Conservation (phyloP, 1,139 yeast species). For the Kodamaea anthophila region DNA sequence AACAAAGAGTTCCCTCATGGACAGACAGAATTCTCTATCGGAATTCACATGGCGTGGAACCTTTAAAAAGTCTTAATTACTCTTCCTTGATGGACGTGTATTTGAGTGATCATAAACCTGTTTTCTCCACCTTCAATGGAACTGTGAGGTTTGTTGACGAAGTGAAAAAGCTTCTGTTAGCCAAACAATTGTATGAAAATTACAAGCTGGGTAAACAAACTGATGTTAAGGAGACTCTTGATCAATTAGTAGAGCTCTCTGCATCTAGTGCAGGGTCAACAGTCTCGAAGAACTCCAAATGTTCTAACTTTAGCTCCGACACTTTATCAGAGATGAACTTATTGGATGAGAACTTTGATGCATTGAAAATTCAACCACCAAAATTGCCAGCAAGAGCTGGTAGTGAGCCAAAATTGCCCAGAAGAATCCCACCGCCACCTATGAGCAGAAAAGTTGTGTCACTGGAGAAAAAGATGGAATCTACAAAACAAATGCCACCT, state of each 20-base stretch:
- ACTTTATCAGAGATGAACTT: constrained; percentile 35
- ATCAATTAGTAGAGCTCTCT: constrained; percentile 15
- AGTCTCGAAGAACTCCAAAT: constrained; percentile 11
- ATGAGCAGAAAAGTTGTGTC: constrained; percentile 16
- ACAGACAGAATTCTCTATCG: constrained; percentile 77
- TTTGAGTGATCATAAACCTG: constrained; percentile 89
- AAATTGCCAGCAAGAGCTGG: constrained; percentile 17
- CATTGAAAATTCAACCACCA: constrained; percentile 15
- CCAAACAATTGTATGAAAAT: constrained; percentile 26
- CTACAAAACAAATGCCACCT: constrained; percentile 12
- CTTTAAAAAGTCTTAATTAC: constrained; percentile 52
- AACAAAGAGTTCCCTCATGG: constrained; percentile 94
- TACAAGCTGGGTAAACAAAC: constrained; percentile 19
- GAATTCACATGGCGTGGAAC: constrained; percentile 30
- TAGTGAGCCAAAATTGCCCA: constrained; percentile 15
- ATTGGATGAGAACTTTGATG: constrained; percentile 22
- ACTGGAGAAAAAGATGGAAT: constrained; percentile 2
- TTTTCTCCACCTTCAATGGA: constrained; percentile 67
- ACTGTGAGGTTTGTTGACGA: constrained; percentile 57
- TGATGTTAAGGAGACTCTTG: constrained; percentile 2
- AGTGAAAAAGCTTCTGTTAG: constrained; percentile 22
- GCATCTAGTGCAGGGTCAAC: constrained; percentile 10
- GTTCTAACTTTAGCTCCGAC: constrained; percentile 19
- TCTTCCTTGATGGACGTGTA: constrained; percentile 49
- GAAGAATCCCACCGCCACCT: constrained; percentile 38